Percentiles rank a stretch among this genome's conserved stretches.
These are phyloP conservation scores for Galerina sulciceps DNA, from an alignment of 768 basidiomycete genomes.

Conservation along the genomic window DNA sequence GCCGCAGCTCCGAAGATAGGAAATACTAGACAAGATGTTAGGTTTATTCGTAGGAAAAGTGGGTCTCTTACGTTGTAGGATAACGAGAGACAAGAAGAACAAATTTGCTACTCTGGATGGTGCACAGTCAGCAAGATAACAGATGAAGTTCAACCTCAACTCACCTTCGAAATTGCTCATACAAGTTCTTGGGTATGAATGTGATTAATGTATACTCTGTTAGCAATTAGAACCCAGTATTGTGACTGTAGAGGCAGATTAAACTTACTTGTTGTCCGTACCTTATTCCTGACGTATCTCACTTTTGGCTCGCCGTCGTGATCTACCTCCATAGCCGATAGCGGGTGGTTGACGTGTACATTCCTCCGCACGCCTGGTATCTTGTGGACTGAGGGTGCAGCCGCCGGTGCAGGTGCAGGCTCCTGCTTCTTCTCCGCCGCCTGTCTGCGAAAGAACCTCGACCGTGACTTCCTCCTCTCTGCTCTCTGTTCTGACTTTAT, in stretches of 20 bases:
- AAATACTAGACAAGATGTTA: conserved; percentile 59
- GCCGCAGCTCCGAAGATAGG: conserved; percentile 89
- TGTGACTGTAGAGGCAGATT: background rate
- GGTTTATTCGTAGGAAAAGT: background rate
- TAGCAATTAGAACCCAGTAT: conserved; percentile 2
- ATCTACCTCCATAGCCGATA: conserved; percentile 69
- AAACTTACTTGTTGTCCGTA: conserved; percentile 86
- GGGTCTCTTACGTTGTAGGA: conserved; percentile 67
- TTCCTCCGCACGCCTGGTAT: conserved; percentile 65
- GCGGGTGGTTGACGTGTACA: conserved; percentile 78
- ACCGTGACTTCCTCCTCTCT: conserved; percentile 58
- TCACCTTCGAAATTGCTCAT: conserved; percentile 91
- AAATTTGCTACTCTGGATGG: conserved; percentile 79
- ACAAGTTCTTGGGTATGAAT: conserved; percentile 93
- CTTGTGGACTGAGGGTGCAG: conserved; percentile 33
- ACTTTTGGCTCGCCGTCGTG: conserved; percentile 74
- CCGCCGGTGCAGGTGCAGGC: conserved; percentile 28
- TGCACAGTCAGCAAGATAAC: conserved; percentile 10
- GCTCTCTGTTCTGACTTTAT: conserved; percentile 78
- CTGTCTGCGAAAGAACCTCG: conserved; percentile 61
- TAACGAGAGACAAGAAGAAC: conserved; percentile 85
- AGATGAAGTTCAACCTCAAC: conserved; percentile 20
- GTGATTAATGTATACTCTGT: conserved; percentile 89
- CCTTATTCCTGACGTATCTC: conserved; percentile 91
- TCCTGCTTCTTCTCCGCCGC: conserved; percentile 51